phyloP scores from a whole-genome alignment of 2,329 filamentous ascomycete species.

The Phialophora chinensis region DNA sequence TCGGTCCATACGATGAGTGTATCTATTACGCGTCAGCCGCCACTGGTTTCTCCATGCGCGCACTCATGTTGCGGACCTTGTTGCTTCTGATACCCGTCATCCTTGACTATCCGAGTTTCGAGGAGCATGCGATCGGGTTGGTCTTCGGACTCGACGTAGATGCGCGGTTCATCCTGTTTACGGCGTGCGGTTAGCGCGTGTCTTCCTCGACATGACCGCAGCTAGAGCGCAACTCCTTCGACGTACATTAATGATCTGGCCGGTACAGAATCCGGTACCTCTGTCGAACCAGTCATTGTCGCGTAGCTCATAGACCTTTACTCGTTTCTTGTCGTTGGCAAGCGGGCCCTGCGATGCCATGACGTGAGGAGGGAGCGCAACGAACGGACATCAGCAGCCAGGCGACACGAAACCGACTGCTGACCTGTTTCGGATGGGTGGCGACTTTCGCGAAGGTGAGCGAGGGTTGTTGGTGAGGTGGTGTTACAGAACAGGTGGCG shows the following conservation, averaged over 20 bases:
- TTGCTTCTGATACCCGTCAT: constrained; percentile 97
- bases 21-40: constrained; percentile 61
- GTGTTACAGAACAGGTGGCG: constrained; percentile 35
- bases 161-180: constrained; percentile 76
- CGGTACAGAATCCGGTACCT: constrained; percentile 93
- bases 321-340: constrained; percentile 65
- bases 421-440: constrained; percentile 17
- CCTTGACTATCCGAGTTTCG: constrained; percentile 87
- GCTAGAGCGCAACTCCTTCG: constrained; percentile 5
- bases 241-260: constrained; percentile 74
- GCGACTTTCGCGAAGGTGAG: constrained; percentile 24
- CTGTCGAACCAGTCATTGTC: constrained; percentile 99
- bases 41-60: constrained; percentile 12
- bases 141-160: constrained; percentile 93
- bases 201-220: neutral
- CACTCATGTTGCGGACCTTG: constrained; percentile 69
- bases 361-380: constrained; percentile 27
- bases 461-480: constrained; percentile 7
- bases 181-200: constrained; percentile 21
- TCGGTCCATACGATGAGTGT: constrained; percentile 99
- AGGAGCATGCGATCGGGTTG: constrained; percentile 81
- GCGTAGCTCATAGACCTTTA: constrained; percentile 98
- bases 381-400: constrained; percentile 37
- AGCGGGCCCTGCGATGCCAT: constrained; percentile 57
- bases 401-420: constrained; percentile 23